These are phyloP conservation scores for Periconia sp. DNA, from an alignment of 2,329 filamentous ascomycete species.

Conservation along the genomic window DNA sequence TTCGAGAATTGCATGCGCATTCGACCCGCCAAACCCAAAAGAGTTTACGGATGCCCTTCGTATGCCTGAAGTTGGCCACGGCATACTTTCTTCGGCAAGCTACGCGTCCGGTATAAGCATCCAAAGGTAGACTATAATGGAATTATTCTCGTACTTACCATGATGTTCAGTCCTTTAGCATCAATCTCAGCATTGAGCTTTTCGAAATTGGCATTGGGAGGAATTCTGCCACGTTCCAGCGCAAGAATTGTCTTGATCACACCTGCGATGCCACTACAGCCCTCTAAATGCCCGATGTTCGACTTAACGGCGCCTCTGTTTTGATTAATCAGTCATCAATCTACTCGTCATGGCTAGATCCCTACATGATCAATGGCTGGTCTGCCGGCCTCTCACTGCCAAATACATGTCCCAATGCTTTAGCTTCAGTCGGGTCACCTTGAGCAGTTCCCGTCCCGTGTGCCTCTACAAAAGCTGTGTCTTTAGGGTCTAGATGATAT, in stretches of 20 bases:
- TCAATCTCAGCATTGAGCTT: slow-evolving; percentile 12
- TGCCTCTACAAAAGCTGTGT: slow-evolving; percentile 39
- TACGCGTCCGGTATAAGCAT: slow-evolving; percentile 31
- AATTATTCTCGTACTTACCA: slow-evolving; percentile 40
- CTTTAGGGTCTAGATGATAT: slow-evolving; percentile 37
- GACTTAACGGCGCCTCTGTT: slow-evolving; percentile 28
- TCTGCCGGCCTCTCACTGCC: slow-evolving; percentile 4
- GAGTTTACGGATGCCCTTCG: slow-evolving; percentile 19
- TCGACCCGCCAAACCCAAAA: slow-evolving; percentile 29
- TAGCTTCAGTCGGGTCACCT: slow-evolving; percentile 43
- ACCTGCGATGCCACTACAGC: slow-evolving; percentile 41
- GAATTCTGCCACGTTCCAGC: slow-evolving; percentile 42
- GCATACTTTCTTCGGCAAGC: neutral
- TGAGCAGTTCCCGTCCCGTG: slow-evolving; percentile 64
- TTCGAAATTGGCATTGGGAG: slow-evolving; percentile 24
- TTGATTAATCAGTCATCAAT: neutral
- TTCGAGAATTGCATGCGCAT: slow-evolving; percentile 27
- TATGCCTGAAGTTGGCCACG: slow-evolving; percentile 8
- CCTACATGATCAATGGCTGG: slow-evolving; percentile 12
- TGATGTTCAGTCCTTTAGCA: slow-evolving; percentile 11
- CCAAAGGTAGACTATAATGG: no score
- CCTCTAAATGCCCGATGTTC: slow-evolving; percentile 51
- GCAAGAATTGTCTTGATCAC: slow-evolving; percentile 45
- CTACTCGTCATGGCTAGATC: neutral
- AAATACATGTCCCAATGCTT: slow-evolving; percentile 15